Evolutionary conservation across 257 asterid species (phyloP).

Genomic region (Petrea volubilis): DNA sequence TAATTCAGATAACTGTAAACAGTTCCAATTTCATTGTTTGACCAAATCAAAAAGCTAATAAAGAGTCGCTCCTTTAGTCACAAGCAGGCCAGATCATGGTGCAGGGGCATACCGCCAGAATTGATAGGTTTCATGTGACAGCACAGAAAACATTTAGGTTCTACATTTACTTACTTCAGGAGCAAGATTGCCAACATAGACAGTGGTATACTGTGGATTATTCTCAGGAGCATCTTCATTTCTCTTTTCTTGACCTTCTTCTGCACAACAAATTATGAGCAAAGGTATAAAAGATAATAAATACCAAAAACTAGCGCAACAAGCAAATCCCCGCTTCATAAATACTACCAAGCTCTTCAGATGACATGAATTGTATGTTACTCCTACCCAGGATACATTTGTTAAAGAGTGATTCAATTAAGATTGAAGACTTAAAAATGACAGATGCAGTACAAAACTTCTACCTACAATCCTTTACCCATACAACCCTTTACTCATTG

Average conservation of each 20-base stretch:
- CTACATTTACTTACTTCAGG: slow-evolving; percentile 56
- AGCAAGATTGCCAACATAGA: slow-evolving; percentile 88
- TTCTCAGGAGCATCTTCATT: slow-evolving; percentile 80
- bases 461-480: too few species aligned
- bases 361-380: too few species aligned
- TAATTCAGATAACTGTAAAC: background rate
- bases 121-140: background rate
- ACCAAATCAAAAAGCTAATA: background rate
- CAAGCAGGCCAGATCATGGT: background rate
- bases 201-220: slow-evolving; percentile 77
- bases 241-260: slow-evolving; percentile 60
- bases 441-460: too few species aligned
- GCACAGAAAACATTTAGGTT: background rate
- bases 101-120: background rate
- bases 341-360: too few species aligned
- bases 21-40: slow-evolving; percentile 9
- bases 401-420: too few species aligned
- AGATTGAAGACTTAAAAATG: too few species aligned
- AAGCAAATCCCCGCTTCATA: background rate
- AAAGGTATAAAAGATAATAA: background rate
- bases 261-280: slow-evolving; percentile 43
- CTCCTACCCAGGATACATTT: too few species aligned
- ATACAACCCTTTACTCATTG: too few species aligned
- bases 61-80: background rate
- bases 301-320: background rate